These are phyloP conservation scores for Psilocybe azurescens DNA, from an alignment of 768 basidiomycete genomes.

Conservation along the genomic window DNA sequence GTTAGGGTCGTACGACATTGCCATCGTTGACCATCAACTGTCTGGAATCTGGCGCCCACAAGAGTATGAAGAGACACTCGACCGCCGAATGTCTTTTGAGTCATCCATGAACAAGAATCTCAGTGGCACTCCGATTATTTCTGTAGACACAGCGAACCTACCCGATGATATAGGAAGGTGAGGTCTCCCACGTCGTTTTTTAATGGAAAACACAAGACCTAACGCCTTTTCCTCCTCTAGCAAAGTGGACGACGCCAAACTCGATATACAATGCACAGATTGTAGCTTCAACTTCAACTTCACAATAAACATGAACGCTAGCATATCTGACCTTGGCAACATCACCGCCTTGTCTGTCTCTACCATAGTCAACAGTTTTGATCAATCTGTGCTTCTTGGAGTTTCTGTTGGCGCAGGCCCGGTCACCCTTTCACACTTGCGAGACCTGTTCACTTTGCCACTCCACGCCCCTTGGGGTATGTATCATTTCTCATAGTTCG, in stretches of 20 bases:
- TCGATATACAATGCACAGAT: not conserved
- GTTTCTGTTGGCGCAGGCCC: not conserved
- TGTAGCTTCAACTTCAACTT: conserved; percentile 7
- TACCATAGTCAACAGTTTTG: not conserved
- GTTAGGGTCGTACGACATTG: not conserved
- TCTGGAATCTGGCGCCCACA: conserved; percentile 2
- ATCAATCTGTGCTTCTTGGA: conserved; percentile 5
- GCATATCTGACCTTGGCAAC: not conserved
- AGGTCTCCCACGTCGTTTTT: not conserved
- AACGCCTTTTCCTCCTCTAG: not conserved
- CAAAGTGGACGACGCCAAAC: not conserved
- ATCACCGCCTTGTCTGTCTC: conserved; percentile 2
- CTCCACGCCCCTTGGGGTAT: not conserved
- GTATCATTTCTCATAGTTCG: not conserved
- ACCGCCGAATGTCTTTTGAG: not conserved
- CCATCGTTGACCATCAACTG: not conserved
- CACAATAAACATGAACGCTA: conserved; percentile 5
- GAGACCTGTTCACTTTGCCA: not conserved
- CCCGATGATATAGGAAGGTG: not conserved
- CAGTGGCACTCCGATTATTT: not conserved
- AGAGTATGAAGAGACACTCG: not conserved
- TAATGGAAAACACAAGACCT: too few relatives aligned
- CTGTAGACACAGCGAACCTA: not conserved
- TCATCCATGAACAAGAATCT: not conserved
- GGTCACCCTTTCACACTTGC: not conserved